Evolutionary conservation across 257 asterid genomes (phyloP).

Genomic region (Scutellaria baicalensis): DNA sequence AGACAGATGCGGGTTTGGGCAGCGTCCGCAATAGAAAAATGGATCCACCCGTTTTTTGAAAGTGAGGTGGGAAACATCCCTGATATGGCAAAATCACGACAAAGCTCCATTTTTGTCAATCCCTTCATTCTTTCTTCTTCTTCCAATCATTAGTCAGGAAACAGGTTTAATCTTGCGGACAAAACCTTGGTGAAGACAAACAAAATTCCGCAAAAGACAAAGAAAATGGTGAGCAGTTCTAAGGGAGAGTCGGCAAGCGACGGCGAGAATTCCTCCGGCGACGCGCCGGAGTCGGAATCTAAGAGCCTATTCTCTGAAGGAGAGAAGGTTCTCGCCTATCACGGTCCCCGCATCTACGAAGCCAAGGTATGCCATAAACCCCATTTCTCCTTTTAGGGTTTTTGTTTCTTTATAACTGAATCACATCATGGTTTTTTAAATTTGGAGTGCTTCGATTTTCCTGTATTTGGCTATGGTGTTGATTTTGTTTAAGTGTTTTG

Average conservation of each 20-base stretch:
- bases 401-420: neutral
- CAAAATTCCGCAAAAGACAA: neutral
- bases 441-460: neutral
- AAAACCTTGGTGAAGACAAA: too few species aligned
- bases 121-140: too few species aligned
- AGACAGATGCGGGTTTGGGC: too few species aligned
- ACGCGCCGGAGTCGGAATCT: constrained; percentile 47
- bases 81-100: too few species aligned
- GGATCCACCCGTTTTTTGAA: too few species aligned
- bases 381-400: constrained; percentile 27
- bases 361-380: constrained; percentile 27
- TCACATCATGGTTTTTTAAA: neutral
- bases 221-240: constrained; percentile 30
- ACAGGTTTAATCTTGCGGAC: too few species aligned
- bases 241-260: constrained; percentile 58
- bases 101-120: too few species aligned
- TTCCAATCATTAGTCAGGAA: too few species aligned
- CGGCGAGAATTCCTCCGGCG: constrained; percentile 69
- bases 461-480: neutral
- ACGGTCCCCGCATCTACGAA: constrained; percentile 77
- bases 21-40: too few species aligned
- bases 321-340: constrained; percentile 88
- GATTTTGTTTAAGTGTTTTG: neutral
- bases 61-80: too few species aligned
- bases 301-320: constrained; percentile 60